Evolutionary conservation across 2,329 filamentous ascomycete genomes (phyloP), one percentile per base, ranked within the genome.

Genomic region (Nemania sp.): DNA sequence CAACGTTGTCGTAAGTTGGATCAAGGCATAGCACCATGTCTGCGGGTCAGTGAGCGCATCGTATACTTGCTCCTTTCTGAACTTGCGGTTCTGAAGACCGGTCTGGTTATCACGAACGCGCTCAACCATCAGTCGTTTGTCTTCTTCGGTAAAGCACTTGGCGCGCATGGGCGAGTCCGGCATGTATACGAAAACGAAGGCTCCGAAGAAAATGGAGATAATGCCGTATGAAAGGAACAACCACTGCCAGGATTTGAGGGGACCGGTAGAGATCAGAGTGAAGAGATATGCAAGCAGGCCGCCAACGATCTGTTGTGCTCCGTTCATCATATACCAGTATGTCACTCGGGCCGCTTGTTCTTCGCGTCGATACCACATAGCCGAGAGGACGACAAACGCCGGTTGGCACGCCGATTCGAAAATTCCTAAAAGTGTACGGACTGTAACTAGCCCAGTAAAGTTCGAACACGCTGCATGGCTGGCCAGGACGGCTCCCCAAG

Each of bases 271-370:
- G 64, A 84, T 82, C 3, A 82, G 73, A 2, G 77, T 74, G 61
- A 79, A 79, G 58, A 85, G 86, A 67, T 88, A 89, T 0, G 86
- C 86, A 0, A 90, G 74, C 0, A 90, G 77, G 5, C 87, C 87
- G 26, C 86, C 86, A 6, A 89, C 84, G 45, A 90, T 86, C 64
- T 89, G 86, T 65, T 90, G 86, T 1, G 77, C 79, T 2, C 87
- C 86, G 66, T 90, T 90, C 85, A 89, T 90, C 82, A 88, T 88
- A 68, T 88, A 86, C 86, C 86, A 90, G 68, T 84, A 88, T 0
- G 84, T 86, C 3, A 89, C 84, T 5, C 82, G 80, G 0, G 79
- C 69, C 0, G 85, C 80, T 64, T 90, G 87, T 62, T 90, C 86
- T 50, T 86, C 80, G 28, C 85, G 77, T 55, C 81, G 82, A 68